A percentile compares a stretch with the other conserved stretches of the same genome.
Conservation (phyloP, 257 asterid genomes). For the Penstemon eatonii region DNA sequence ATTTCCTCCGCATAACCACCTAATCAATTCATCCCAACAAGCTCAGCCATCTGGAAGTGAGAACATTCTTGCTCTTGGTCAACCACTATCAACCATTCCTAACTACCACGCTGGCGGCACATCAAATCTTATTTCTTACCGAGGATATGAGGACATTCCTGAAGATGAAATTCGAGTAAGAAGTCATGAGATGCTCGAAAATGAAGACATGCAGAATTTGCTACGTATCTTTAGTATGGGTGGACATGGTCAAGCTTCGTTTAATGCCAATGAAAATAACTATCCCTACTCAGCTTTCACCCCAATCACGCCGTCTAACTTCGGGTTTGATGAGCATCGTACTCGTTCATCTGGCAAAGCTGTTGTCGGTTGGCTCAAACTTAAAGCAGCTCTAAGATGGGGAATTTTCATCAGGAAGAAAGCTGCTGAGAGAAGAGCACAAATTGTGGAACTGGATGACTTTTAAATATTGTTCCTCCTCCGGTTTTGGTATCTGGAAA, state of each 20-base stretch:
- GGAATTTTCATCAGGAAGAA: constrained; percentile 88
- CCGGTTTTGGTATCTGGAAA: neutral
- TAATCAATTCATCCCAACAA: constrained; percentile 45
- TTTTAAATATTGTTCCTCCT: constrained; percentile 28
- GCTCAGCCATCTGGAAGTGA: constrained; percentile 50
- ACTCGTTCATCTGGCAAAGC: constrained; percentile 93
- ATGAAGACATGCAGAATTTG: constrained; percentile 89
- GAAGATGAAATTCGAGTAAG: constrained; percentile 87
- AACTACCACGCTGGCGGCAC: constrained; percentile 53
- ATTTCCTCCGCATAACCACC: constrained; percentile 48
- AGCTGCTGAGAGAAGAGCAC: constrained; percentile 97
- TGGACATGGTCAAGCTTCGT: constrained; percentile 53
- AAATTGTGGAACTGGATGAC: constrained; percentile 76
- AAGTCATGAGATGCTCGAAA: constrained; percentile 93
- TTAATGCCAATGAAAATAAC: constrained; percentile 45
- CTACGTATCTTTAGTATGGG: constrained; percentile 76
- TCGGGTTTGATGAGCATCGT: constrained; percentile 53
- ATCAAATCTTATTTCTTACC: constrained; percentile 48
- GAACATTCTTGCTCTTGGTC: constrained; percentile 63
- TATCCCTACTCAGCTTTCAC: constrained; percentile 52
- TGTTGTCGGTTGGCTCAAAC: constrained; percentile 96
- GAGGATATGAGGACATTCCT: constrained; percentile 59
- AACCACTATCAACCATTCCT: constrained; percentile 52
- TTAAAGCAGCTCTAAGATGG: constrained; percentile 96
- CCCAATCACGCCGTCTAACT: constrained; percentile 54